These are phyloP conservation scores for Umbilicus rupestris DNA, from an alignment of 164 flowering plant species.

Conservation along the genomic window DNA sequence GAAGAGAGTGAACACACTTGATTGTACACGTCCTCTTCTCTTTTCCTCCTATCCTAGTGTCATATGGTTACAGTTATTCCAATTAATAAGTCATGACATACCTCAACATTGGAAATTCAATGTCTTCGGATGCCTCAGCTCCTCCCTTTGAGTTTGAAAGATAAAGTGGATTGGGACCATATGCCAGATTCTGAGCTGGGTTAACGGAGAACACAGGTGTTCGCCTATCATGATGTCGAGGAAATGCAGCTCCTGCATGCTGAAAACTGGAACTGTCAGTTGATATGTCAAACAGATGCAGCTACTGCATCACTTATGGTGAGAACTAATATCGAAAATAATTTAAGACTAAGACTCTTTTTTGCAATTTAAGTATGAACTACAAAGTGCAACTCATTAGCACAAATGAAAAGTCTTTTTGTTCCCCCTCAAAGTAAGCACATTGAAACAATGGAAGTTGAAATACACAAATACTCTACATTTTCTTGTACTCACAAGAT, in stretches of 20 bases:
- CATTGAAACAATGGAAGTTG: no score
- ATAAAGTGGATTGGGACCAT: conserved; percentile 52
- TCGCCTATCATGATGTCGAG: conserved; percentile 67
- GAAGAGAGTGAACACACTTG: neutral
- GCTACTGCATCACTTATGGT: neutral
- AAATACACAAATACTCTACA: no score
- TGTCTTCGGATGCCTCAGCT: conserved; percentile 58
- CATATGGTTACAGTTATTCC: neutral
- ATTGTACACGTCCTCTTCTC: neutral
- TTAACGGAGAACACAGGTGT: conserved; percentile 89
- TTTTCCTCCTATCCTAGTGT: neutral
- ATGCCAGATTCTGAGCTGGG: conserved; percentile 73
- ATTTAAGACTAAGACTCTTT: no score
- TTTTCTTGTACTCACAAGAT: no score
- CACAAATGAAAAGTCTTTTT: no score
- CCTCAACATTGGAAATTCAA: conserved; percentile 87
- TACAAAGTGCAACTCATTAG: no score
- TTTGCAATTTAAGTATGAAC: no score
- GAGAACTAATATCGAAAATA: no score
- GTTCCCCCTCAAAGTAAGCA: no score
- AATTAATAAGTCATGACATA: conserved; percentile 10
- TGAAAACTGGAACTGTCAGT: conserved; percentile 18
- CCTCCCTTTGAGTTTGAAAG: conserved; percentile 33
- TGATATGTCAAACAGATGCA: conserved; percentile 1
- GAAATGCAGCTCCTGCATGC: conserved; percentile 97